A percentile compares a stretch with the other conserved stretches of the same genome.
These are phyloP conservation scores for Cenococcum geophilum DNA, from an alignment of 495 filamentous ascomycete species.

Conservation along the genomic window DNA sequence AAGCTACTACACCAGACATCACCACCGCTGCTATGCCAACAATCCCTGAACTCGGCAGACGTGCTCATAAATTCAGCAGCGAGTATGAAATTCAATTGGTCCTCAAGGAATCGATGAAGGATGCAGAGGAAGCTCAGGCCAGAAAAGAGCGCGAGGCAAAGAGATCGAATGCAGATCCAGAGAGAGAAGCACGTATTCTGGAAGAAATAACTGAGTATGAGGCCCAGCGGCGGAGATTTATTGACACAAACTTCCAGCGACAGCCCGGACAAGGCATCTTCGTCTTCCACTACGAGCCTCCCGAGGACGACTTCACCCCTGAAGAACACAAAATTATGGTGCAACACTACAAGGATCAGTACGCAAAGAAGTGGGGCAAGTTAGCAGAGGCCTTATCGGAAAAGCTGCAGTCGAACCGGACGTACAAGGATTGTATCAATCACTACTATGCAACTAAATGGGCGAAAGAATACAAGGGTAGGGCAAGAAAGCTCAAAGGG, in stretches of 20 bases:
- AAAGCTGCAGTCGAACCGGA: conserved; percentile 45
- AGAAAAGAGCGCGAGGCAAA: conserved; percentile 56
- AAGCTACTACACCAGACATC: conserved; percentile 39
- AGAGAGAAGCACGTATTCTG: conserved; percentile 80
- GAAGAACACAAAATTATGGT: conserved; percentile 75
- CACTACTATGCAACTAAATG: conserved; percentile 96
- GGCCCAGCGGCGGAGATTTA: conserved; percentile 45
- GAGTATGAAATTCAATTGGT: conserved; percentile 74
- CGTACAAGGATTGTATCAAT: conserved; percentile 80
- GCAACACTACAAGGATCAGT: conserved; percentile 59
- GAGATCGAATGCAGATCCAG: conserved; percentile 66
- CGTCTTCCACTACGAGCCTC: conserved; percentile 66
- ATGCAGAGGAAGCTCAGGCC: conserved; percentile 68
- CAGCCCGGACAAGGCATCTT: conserved; percentile 59
- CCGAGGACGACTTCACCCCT: conserved; percentile 73
- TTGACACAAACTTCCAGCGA: conserved; percentile 67
- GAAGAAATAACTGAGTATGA: conserved; percentile 54
- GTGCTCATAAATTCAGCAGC: conserved; percentile 58
- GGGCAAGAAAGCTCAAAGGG: conserved; percentile 62
- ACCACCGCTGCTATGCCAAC: conserved; percentile 17
- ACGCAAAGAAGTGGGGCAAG: conserved; percentile 87
- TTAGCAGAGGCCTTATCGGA: conserved; percentile 65
- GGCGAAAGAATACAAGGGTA: conserved; percentile 75
- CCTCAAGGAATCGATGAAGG: conserved; percentile 65
- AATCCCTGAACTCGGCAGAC: conserved; percentile 45